phyloP scores from a whole-genome alignment of 2,329 filamentous ascomycete species.

The Colletotrichum lupini region DNA sequence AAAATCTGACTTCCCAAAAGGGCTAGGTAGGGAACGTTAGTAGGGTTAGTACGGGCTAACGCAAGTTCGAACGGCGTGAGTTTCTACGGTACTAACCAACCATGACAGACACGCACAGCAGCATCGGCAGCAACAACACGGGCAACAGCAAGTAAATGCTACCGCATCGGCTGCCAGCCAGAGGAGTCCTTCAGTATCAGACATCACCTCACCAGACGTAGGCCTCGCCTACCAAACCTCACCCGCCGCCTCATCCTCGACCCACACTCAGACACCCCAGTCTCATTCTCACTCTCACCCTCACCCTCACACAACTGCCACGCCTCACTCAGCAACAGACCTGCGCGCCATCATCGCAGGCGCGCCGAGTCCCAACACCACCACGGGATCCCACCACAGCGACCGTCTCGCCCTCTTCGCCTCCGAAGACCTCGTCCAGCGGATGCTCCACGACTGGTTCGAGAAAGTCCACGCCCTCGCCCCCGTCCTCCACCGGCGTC shows the following conservation, averaged over 20 bases:
- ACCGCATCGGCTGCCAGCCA: background rate
- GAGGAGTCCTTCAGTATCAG: constrained; percentile 15
- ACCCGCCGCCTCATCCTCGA: constrained; percentile 5
- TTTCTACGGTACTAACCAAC: background rate
- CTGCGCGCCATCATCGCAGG: constrained; percentile 25
- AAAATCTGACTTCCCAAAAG: too few relatives aligned
- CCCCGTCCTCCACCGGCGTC: constrained; percentile 46
- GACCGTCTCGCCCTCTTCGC: constrained; percentile 30
- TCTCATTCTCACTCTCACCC: background rate
- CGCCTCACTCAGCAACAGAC: constrained; percentile 7
- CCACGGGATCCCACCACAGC: background rate
- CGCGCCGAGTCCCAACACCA: constrained; percentile 10
- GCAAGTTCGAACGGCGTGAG: too few relatives aligned
- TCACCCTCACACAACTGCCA: background rate
- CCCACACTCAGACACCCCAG: background rate
- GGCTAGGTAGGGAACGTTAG: too few relatives aligned
- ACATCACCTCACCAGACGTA: constrained; percentile 22
- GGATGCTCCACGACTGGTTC: constrained; percentile 48
- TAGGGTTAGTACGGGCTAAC: too few relatives aligned
- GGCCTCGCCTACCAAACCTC: constrained; percentile 18
- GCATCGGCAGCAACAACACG: background rate
- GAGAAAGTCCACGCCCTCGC: constrained; percentile 48
- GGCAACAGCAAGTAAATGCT: background rate
- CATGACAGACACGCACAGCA: constrained; percentile 15
- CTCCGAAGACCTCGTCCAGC: constrained; percentile 23